A percentile compares a stretch with the other conserved stretches of the same genome.
Conservation (phyloP, 1,139 yeast genomes). For the Hansenula sp. region DNA sequence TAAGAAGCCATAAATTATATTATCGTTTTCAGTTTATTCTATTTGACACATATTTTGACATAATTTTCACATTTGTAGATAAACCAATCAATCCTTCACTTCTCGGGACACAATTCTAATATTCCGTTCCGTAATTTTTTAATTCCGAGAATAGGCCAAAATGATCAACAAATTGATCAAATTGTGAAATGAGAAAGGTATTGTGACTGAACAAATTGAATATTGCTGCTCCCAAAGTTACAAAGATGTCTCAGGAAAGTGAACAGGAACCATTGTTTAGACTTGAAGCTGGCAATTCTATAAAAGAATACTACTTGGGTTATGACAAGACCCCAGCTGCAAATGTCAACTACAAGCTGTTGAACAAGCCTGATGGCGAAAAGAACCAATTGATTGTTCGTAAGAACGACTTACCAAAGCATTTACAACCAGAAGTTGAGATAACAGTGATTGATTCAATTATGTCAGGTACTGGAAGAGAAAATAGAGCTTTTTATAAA, state of each 20-base stretch:
- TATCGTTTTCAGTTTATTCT: no score
- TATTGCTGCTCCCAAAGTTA: no score
- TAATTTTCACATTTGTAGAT: no score
- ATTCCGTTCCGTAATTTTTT: no score
- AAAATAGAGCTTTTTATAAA: constrained; percentile 35
- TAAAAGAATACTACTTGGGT: not conserved
- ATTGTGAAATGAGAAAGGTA: no score
- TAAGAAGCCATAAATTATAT: no score
- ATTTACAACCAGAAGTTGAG: constrained; percentile 1
- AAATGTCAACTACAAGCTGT: constrained; percentile 2
- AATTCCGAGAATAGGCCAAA: no score
- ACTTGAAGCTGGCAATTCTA: not conserved
- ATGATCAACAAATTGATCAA: no score
- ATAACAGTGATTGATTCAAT: constrained; percentile 46
- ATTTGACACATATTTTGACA: no score
- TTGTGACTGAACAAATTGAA: no score
- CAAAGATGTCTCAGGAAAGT: not conserved
- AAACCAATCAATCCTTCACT: no score
- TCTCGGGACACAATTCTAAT: no score
- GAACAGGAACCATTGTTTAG: not conserved
- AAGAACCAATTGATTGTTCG: not conserved
- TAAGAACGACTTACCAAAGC: constrained; percentile 5
- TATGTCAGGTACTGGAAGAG: constrained; percentile 52
- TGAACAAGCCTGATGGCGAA: not conserved
- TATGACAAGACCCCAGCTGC: constrained; percentile 1